These are phyloP conservation scores for Thielaviopsis cerberus DNA, from an alignment of 2,329 filamentous ascomycete species.

Conservation along the genomic window DNA sequence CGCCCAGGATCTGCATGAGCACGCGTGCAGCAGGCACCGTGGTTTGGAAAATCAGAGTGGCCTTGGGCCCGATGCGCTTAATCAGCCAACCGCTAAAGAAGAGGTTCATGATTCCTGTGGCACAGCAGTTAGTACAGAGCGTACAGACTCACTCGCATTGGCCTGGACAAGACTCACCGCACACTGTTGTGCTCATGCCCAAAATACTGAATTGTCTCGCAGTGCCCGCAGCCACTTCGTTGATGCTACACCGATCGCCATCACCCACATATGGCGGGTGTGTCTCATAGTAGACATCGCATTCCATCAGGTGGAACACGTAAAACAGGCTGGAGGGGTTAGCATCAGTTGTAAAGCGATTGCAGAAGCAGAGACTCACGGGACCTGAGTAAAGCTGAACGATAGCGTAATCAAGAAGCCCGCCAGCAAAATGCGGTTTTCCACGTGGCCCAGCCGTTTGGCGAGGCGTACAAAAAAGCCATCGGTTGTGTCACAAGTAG, in stretches of 20 bases:
- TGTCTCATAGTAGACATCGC: constrained; percentile 46
- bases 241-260: constrained; percentile 37
- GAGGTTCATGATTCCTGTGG: constrained; percentile 35
- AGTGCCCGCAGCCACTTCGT: constrained; percentile 45
- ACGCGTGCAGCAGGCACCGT: constrained; percentile 46
- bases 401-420: constrained; percentile 39
- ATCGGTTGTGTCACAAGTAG: not conserved
- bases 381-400: constrained; percentile 31
- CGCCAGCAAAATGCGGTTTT: constrained; percentile 34
- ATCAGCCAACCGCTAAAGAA: constrained; percentile 50
- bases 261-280: constrained; percentile 31
- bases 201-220: constrained; percentile 46
- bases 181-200: constrained; percentile 48
- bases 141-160: not conserved
- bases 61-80: constrained; percentile 45
- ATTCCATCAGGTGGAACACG: constrained; percentile 54
- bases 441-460: constrained; percentile 14
- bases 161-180: constrained; percentile 24
- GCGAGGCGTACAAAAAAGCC: not conserved
- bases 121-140: not conserved
- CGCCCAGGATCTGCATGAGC: constrained; percentile 43
- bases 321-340: constrained; percentile 31
- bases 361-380: constrained; percentile 19
- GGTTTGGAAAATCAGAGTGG: constrained; percentile 42
- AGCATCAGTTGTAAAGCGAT: not conserved